Percentiles rank a stretch among this genome's conserved stretches.
phyloP scores from a whole-genome alignment of 768 basidiomycete species.

The Mycena venus region DNA sequence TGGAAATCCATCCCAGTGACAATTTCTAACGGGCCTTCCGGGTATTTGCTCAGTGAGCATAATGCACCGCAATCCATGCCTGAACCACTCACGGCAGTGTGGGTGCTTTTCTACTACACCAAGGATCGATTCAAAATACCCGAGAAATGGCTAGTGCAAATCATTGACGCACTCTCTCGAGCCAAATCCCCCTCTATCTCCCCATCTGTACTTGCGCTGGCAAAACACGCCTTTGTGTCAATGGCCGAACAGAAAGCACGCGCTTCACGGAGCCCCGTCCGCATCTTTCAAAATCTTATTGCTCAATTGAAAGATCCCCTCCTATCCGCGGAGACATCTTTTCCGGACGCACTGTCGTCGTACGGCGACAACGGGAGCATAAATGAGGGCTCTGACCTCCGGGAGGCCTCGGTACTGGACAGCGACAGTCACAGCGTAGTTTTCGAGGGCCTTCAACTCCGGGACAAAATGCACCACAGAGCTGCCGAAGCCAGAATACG shows the following conservation, averaged over 20 bases:
- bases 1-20: not conserved
- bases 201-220: not conserved
- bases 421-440: not conserved
- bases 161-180: not conserved
- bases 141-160: not conserved
- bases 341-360: no score
- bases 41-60: not conserved
- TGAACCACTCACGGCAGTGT: not conserved
- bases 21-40: not conserved
- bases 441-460: not conserved
- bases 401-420: no score
- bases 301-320: no score
- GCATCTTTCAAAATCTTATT: no score
- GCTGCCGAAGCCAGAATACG: not conserved
- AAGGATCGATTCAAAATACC: not conserved
- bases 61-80: not conserved
- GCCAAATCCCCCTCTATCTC: not conserved
- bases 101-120: not conserved
- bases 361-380: no score
- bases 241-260: not conserved
- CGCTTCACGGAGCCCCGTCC: no score
- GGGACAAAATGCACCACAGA: not conserved
- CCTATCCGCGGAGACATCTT: no score
- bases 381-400: no score
- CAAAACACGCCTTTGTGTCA: not conserved